These are phyloP conservation scores for Mimosa bimucronata DNA, from an alignment of 306 rosid genomes.

Conservation along the genomic window DNA sequence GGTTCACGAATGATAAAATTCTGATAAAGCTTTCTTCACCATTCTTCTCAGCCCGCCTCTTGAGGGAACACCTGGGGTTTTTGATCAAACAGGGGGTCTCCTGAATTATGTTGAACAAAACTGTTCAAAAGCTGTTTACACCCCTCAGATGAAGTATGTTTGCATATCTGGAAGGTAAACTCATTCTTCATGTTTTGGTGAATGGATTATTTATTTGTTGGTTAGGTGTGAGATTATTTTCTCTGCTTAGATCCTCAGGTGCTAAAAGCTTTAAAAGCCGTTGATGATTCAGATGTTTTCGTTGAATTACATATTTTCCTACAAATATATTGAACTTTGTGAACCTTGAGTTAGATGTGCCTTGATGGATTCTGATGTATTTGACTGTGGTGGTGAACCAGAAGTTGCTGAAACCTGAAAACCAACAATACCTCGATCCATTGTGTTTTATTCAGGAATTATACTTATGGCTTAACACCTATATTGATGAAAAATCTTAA, in stretches of 20 bases:
- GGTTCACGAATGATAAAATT: background rate
- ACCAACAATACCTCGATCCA: background rate
- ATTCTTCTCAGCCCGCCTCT: conserved; percentile 69
- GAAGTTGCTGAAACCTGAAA: background rate
- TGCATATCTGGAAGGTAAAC: conserved; percentile 90
- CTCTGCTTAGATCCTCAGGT: too few relatives aligned
- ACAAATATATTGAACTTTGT: background rate
- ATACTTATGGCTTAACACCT: background rate
- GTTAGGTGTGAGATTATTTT: background rate
- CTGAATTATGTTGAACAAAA: conserved; percentile 67
- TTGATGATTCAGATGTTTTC: background rate
- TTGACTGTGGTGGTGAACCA: background rate
- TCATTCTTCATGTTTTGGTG: conserved; percentile 1
- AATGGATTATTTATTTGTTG: conserved; percentile 3
- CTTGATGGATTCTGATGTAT: background rate
- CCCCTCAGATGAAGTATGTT: conserved; percentile 75
- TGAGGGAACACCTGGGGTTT: conserved; percentile 63
- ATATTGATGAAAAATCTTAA: background rate
- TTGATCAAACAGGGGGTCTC: conserved; percentile 94
- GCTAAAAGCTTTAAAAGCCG: background rate
- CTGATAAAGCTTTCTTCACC: conserved; percentile 20
- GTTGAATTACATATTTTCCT: background rate
- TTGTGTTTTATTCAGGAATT: background rate
- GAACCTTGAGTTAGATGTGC: conserved; percentile 1
- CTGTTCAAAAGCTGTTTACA: conserved; percentile 82